Conservation (phyloP, 2,329 filamentous ascomycete species). For the Hypoxylon sp. region DNA sequence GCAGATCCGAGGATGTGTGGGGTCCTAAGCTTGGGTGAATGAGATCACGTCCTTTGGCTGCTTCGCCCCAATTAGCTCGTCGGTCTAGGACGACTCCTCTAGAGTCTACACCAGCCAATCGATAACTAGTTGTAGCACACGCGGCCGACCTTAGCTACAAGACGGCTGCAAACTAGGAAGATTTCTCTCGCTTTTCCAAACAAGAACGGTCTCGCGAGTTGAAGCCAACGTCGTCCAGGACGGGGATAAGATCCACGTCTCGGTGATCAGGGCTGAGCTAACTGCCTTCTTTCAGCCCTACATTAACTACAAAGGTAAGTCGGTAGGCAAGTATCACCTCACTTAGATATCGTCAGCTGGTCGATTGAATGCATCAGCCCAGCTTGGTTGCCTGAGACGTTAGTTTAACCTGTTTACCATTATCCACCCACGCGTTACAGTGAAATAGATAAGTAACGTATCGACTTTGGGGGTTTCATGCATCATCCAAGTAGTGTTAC, state of each 20-base stretch:
- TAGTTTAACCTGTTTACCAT: slow-evolving; percentile 1
- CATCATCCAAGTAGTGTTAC: slow-evolving; percentile 20
- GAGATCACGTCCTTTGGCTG: slow-evolving; percentile 15
- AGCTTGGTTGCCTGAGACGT: slow-evolving; percentile 1
- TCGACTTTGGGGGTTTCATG: slow-evolving; percentile 14
- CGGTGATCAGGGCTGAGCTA: slow-evolving; percentile 32
- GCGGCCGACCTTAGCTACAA: not conserved
- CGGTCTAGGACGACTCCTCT: too few species aligned
- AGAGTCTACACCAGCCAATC: slow-evolving; percentile 30
- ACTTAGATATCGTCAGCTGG: too few species aligned
- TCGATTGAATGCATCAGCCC: too few species aligned
- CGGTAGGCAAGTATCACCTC: too few species aligned
- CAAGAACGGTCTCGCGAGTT: slow-evolving; percentile 6
- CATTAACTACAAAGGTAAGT: slow-evolving; percentile 8
- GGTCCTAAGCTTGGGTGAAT: slow-evolving; percentile 15
- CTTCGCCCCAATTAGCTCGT: slow-evolving; percentile 20
- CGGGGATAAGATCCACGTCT: slow-evolving; percentile 14
- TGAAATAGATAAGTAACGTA: slow-evolving; percentile 5
- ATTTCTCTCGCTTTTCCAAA: not conserved
- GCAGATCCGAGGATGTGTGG: too few species aligned
- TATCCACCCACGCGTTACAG: too few species aligned
- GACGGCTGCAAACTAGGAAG: too few species aligned
- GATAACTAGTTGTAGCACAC: slow-evolving; percentile 13
- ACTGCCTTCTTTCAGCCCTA: slow-evolving; percentile 23
- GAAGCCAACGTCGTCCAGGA: not conserved